Percentiles rank a stretch among this genome's conserved stretches.
phyloP scores from a whole-genome alignment of 306 rosid genomes.

The Quercus aquifolioides region DNA sequence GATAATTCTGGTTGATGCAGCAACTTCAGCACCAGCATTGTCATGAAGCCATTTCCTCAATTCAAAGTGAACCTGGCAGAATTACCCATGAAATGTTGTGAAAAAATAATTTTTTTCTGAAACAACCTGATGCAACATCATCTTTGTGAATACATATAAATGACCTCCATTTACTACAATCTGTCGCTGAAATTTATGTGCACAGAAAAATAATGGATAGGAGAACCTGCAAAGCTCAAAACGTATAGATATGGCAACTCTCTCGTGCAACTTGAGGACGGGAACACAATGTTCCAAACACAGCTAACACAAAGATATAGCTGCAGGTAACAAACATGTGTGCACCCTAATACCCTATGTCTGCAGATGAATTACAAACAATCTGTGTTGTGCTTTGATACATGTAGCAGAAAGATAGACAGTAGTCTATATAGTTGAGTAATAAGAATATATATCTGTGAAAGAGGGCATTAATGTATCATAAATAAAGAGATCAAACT shows the following conservation, averaged over 20 bases:
- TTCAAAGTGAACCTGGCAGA: conserved; percentile 71
- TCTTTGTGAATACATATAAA: background rate
- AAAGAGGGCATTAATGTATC: background rate
- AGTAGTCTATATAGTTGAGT: background rate
- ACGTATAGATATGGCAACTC: background rate
- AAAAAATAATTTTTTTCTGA: background rate
- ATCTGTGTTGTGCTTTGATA: background rate
- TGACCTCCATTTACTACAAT: background rate
- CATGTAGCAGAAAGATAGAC: background rate
- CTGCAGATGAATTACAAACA: background rate
- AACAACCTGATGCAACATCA: background rate
- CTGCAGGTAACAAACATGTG: background rate
- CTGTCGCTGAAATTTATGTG: background rate
- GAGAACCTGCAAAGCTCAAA: background rate
- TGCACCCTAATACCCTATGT: background rate
- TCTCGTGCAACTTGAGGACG: background rate
- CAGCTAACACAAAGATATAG: background rate
- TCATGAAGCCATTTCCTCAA: conserved; percentile 75
- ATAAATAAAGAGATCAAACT: background rate
- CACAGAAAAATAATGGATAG: background rate
- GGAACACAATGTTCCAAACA: background rate
- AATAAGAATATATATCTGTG: background rate
- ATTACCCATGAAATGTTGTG: conserved; percentile 13
- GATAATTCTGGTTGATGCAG: conserved; percentile 69
- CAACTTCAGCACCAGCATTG: conserved; percentile 64